Evolutionary conservation across 495 filamentous ascomycete genomes (phyloP).

Genomic region (Glonium stellatum): DNA sequence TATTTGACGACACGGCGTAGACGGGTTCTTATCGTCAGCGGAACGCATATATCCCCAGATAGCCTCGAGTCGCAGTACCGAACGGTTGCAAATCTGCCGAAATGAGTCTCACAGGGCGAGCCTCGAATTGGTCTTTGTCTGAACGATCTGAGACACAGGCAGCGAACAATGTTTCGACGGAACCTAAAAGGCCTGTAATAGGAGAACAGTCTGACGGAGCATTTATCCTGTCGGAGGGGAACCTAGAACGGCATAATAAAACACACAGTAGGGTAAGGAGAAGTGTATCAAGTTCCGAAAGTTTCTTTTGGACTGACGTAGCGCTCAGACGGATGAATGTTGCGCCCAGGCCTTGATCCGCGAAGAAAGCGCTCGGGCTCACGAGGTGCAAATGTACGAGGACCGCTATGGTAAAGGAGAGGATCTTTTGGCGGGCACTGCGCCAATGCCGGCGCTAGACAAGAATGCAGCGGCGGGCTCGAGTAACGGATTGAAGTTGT

Average conservation of each 20-base stretch:
- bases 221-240: background rate
- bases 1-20: no score
- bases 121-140: background rate
- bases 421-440: background rate
- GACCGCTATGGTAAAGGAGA: background rate
- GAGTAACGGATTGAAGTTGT: constrained; percentile 16
- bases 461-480: background rate
- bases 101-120: no score
- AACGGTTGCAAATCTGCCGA: no score
- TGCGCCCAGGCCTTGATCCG: background rate
- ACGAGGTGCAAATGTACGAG: background rate
- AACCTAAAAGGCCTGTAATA: background rate
- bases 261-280: background rate
- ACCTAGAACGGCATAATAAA: background rate
- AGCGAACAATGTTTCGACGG: background rate
- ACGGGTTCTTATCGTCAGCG: no score
- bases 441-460: background rate
- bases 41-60: no score
- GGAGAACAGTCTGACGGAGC: background rate
- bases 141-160: background rate
- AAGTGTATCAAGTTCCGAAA: background rate
- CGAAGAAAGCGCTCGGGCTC: background rate
- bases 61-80: no score
- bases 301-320: background rate
- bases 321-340: background rate